These are phyloP conservation scores for Chloroidium sp. DNA, from an alignment of 163 green algal species.

Conservation along the genomic window DNA sequence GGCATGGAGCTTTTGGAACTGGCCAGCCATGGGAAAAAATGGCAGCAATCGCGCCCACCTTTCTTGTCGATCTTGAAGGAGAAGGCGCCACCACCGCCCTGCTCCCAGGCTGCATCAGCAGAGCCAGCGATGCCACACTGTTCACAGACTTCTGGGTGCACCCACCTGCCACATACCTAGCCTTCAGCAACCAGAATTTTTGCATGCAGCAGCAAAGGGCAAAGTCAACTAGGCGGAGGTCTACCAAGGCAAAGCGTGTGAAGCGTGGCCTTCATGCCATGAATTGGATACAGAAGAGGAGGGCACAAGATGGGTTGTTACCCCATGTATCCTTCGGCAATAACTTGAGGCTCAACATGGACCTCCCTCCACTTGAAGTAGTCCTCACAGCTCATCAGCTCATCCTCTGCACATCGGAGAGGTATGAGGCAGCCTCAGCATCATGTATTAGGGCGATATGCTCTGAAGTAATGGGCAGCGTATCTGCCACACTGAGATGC, in stretches of 20 bases:
- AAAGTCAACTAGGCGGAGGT: not conserved
- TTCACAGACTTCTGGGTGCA: constrained; percentile 24
- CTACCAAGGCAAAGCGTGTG: no score
- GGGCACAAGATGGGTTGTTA: not conserved
- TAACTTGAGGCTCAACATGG: not conserved
- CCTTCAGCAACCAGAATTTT: no score
- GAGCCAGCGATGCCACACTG: constrained; percentile 33
- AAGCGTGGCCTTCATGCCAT: no score
- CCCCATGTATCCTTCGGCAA: not conserved
- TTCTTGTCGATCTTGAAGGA: constrained; percentile 40
- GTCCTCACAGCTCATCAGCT: not conserved
- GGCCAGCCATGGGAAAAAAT: not conserved
- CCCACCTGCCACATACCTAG: constrained; percentile 27
- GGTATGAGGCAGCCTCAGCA: not conserved
- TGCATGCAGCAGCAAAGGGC: not conserved
- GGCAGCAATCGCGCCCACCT: constrained; percentile 5
- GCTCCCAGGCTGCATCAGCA: constrained; percentile 41
- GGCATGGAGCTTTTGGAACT: not conserved
- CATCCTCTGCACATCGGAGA: not conserved
- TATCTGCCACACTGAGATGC: not conserved
- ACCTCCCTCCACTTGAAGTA: not conserved
- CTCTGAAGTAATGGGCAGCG: not conserved
- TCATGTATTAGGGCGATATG: not conserved
- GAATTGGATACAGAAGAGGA: not conserved
- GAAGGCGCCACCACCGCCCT: constrained; percentile 41